These are phyloP conservation scores for Wickerhamiella shivajii DNA, from an alignment of 805 yeast genomes.

Conservation along the genomic window DNA sequence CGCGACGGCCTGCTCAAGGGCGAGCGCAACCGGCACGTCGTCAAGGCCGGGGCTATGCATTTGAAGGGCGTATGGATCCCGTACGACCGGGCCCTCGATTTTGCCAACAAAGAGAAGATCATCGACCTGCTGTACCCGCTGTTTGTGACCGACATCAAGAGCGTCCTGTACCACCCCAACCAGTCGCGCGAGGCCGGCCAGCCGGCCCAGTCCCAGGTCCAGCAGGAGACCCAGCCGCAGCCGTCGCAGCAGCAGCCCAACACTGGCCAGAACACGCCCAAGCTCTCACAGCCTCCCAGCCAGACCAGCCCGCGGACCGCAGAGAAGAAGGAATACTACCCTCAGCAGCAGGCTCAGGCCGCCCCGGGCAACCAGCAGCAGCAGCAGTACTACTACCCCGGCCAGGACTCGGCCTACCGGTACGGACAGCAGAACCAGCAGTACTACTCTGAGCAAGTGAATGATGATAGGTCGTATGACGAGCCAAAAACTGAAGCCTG, in stretches of 20 bases:
- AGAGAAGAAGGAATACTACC: conserved; percentile 5
- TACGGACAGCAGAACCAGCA: background rate
- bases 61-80: conserved; percentile 87
- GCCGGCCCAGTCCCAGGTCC: background rate
- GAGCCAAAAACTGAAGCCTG: background rate
- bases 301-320: conserved; percentile 5
- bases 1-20: conserved; percentile 72
- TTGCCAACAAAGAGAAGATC: conserved; percentile 70
- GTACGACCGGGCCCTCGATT: conserved; percentile 63
- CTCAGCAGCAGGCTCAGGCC: conserved; percentile 5
- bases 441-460: too few relatives aligned
- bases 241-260: conserved; percentile 9
- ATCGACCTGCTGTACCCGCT: conserved; percentile 51
- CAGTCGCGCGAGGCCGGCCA: conserved; percentile 6
- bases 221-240: conserved; percentile 14
- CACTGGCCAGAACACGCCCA: conserved; percentile 13
- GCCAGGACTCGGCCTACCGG: background rate
- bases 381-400: conserved; percentile 3
- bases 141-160: conserved; percentile 59
- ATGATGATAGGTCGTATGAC: background rate
- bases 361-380: conserved; percentile 6
- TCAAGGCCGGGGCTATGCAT: conserved; percentile 77
- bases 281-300: conserved; percentile 15
- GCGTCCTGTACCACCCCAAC: conserved; percentile 24
- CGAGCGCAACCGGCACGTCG: conserved; percentile 65